phyloP scores from a whole-genome alignment of 1,284 basidiomycete species.

The Cryptococcus maquisensis region DNA sequence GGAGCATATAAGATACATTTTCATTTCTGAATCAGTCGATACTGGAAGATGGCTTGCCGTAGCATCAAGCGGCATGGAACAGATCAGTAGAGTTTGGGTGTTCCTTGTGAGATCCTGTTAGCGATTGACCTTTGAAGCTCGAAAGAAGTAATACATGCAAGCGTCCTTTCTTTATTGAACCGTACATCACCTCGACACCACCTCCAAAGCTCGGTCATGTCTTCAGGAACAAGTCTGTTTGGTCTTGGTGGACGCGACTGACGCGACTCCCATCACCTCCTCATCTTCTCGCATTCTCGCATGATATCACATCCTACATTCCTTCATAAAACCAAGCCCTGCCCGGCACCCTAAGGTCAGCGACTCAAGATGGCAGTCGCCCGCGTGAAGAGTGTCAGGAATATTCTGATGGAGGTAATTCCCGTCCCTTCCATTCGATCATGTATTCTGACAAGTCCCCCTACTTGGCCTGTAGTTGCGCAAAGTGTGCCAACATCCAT shows the following conservation, averaged over 20 bases:
- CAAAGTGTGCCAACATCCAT: conserved; percentile 71
- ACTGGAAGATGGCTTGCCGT: not conserved
- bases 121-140: too few relatives aligned
- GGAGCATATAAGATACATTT: conserved; percentile 1
- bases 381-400: conserved; percentile 23
- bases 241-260: not conserved
- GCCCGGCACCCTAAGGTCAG: not conserved
- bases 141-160: too few relatives aligned
- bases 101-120: too few relatives aligned
- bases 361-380: conserved; percentile 18
- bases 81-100: too few relatives aligned
- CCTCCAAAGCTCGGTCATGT: too few relatives aligned
- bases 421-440: not conserved
- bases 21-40: not conserved
- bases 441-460: not conserved
- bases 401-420: conserved; percentile 44
- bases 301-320: not conserved
- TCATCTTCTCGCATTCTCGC: too few relatives aligned
- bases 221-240: too few relatives aligned
- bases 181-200: too few relatives aligned
- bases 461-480: conserved; percentile 28
- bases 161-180: too few relatives aligned
- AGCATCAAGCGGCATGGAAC: not conserved
- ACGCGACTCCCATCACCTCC: not conserved
- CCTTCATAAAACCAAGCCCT: not conserved